A percentile compares a stretch with the other conserved stretches of the same genome.
Conservation (phyloP, 2,329 filamentous ascomycete species). For the Penicillium sp. region DNA sequence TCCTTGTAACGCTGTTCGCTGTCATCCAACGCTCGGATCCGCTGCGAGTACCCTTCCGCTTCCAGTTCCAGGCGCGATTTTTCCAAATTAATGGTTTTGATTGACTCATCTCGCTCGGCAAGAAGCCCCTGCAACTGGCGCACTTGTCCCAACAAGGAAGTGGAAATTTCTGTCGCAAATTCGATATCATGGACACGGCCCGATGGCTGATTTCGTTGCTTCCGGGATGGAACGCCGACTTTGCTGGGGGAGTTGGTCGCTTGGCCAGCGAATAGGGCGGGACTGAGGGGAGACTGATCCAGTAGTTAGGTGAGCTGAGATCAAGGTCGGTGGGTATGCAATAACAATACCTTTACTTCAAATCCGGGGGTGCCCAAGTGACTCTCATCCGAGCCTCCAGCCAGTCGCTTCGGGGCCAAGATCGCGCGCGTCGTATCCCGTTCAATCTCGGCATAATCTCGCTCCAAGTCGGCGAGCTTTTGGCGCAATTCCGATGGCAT, state of each 20-base stretch:
- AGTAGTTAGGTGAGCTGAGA: conserved; percentile 9
- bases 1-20: conserved; percentile 96
- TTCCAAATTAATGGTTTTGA: conserved; percentile 73
- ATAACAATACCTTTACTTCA: conserved; percentile 47
- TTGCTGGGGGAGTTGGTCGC: conserved; percentile 87
- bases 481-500: conserved; percentile 79
- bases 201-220: conserved; percentile 84
- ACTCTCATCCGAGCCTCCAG: conserved; percentile 66
- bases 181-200: conserved; percentile 94
- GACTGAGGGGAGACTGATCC: conserved; percentile 66
- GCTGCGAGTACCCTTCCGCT: conserved; percentile 73
- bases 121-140: conserved; percentile 84
- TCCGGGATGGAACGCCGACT: conserved; percentile 80
- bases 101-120: conserved; percentile 81
- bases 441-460: conserved; percentile 92
- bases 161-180: conserved; percentile 97
- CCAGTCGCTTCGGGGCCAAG: conserved; percentile 75
- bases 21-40: conserved; percentile 81
- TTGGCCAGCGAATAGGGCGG: conserved; percentile 79
- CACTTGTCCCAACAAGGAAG: conserved; percentile 89
- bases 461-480: conserved; percentile 83
- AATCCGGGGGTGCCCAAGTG: conserved; percentile 46
- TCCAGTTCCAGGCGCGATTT: conserved; percentile 81
- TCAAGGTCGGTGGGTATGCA: neutral
- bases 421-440: conserved; percentile 87